Percentiles rank a stretch among this genome's conserved stretches.
phyloP scores from a whole-genome alignment of 2,329 filamentous ascomycete genomes.

The Colletotrichum karsti region DNA sequence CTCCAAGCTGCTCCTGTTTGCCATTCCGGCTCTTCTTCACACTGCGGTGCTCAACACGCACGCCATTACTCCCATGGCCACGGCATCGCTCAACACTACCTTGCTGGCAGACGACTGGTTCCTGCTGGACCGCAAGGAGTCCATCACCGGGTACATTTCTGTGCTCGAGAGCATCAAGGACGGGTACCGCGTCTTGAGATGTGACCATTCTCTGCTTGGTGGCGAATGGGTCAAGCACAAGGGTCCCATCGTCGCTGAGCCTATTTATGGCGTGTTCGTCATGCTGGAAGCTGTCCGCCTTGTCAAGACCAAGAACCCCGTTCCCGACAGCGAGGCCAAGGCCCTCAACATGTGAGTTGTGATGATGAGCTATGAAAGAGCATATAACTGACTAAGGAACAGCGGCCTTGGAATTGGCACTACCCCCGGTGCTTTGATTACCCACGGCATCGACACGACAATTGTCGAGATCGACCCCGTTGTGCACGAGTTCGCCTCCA shows the following conservation, averaged over 20 bases:
- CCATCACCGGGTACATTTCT: slow-evolving; percentile 90
- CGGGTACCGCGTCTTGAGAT: slow-evolving; percentile 84
- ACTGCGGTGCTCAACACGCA: slow-evolving; percentile 79
- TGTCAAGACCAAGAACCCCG: slow-evolving; percentile 65
- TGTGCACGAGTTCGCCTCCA: slow-evolving; percentile 82
- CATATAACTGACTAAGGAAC: background rate
- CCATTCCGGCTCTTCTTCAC: slow-evolving; percentile 78
- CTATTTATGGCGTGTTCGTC: slow-evolving; percentile 95
- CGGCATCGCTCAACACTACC: slow-evolving; percentile 70
- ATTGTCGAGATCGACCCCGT: slow-evolving; percentile 94
- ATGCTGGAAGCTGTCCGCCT: slow-evolving; percentile 93
- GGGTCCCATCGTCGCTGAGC: slow-evolving; percentile 73
- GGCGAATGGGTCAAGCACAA: slow-evolving; percentile 80
- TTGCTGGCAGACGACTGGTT: slow-evolving; percentile 74
- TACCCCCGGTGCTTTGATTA: slow-evolving; percentile 84
- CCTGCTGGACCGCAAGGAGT: slow-evolving; percentile 84
- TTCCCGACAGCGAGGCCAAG: slow-evolving; percentile 72
- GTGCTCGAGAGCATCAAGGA: slow-evolving; percentile 79
- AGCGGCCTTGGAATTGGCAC: slow-evolving; percentile 94
- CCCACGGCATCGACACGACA: slow-evolving; percentile 90
- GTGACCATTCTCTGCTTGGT: slow-evolving; percentile 92
- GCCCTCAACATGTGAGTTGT: slow-evolving; percentile 83
- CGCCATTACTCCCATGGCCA: slow-evolving; percentile 68
- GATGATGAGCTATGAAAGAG: slow-evolving; percentile 30
- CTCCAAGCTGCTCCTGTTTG: slow-evolving; percentile 72